Conservation (phyloP, 2,329 filamentous ascomycete genomes). For the Pyrenophora teres region DNA sequence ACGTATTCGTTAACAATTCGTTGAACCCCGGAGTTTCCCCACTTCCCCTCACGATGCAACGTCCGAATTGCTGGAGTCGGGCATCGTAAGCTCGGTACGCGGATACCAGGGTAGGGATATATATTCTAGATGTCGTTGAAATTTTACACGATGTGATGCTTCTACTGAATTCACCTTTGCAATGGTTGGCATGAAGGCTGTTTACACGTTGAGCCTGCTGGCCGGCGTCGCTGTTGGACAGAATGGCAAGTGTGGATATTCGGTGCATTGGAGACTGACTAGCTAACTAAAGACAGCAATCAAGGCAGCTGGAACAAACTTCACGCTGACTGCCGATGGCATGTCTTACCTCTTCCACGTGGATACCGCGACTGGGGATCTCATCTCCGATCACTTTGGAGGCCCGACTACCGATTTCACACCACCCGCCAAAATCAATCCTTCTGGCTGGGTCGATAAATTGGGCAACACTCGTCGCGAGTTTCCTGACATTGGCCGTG, state of each 20-base stretch:
- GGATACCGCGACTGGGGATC: slow-evolving; percentile 59
- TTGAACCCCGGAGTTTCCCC: slow-evolving; percentile 19
- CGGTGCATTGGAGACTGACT: neutral
- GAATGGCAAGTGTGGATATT: slow-evolving; percentile 16
- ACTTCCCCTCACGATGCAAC: slow-evolving; percentile 22
- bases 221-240: slow-evolving; percentile 20
- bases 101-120: slow-evolving; percentile 8
- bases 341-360: slow-evolving; percentile 69
- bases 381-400: slow-evolving; percentile 66
- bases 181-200: slow-evolving; percentile 11
- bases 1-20: slow-evolving; percentile 9
- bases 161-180: neutral
- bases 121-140: slow-evolving; percentile 9
- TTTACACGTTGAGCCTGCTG: slow-evolving; percentile 19
- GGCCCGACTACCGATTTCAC: slow-evolving; percentile 60
- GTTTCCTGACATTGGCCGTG: slow-evolving; percentile 67
- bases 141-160: neutral
- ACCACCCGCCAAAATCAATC: slow-evolving; percentile 46
- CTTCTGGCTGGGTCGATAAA: slow-evolving; percentile 60
- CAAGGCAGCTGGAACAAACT: slow-evolving; percentile 59
- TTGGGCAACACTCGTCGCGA: slow-evolving; percentile 62
- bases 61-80: neutral
- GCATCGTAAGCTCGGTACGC: slow-evolving; percentile 7
- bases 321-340: slow-evolving; percentile 61
- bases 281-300: slow-evolving; percentile 51